A percentile compares a stretch with the other conserved stretches of the same genome.
Evolutionary conservation across 2,329 filamentous ascomycete species (phyloP).

Genomic region (Trichoderma atrobrunneum): DNA sequence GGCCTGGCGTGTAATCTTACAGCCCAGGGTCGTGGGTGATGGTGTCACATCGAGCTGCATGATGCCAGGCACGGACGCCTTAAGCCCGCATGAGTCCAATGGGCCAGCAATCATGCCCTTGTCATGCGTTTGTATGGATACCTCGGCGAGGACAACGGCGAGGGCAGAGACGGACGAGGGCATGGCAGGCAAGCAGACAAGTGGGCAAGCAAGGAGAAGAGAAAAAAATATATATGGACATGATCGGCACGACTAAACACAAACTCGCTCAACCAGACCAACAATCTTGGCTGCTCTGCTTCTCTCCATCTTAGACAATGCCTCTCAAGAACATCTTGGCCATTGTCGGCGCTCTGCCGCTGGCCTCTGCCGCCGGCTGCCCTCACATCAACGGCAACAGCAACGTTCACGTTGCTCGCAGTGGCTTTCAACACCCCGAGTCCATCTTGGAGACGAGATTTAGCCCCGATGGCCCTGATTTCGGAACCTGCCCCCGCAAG

Average conservation of each 20-base stretch:
- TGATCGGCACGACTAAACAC: background rate
- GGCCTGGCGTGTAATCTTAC: background rate
- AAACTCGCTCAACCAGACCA: background rate
- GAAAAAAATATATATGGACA: constrained; percentile 13
- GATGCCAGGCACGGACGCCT: constrained; percentile 14
- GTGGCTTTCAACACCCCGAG: constrained; percentile 1
- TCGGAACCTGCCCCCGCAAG: constrained; percentile 19
- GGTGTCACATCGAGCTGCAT: constrained; percentile 10
- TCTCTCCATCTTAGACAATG: constrained; percentile 9
- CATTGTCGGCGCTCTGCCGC: constrained; percentile 19
- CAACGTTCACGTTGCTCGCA: background rate
- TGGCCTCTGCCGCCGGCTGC: constrained; percentile 14
- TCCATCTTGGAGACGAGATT: constrained; percentile 14
- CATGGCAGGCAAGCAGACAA: background rate
- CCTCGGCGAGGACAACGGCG: background rate
- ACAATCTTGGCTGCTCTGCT: background rate
- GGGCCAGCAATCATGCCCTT: background rate
- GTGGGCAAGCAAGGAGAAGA: background rate
- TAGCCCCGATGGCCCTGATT: constrained; percentile 18
- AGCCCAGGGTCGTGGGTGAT: background rate
- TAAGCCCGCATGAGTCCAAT: constrained; percentile 1
- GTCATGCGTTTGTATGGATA: background rate
- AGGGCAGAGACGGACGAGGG: background rate
- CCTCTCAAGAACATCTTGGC: constrained; percentile 18
- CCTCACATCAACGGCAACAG: constrained; percentile 18